phyloP scores from a whole-genome alignment of 2,329 filamentous ascomycete species.

The Botrytis porri region DNA sequence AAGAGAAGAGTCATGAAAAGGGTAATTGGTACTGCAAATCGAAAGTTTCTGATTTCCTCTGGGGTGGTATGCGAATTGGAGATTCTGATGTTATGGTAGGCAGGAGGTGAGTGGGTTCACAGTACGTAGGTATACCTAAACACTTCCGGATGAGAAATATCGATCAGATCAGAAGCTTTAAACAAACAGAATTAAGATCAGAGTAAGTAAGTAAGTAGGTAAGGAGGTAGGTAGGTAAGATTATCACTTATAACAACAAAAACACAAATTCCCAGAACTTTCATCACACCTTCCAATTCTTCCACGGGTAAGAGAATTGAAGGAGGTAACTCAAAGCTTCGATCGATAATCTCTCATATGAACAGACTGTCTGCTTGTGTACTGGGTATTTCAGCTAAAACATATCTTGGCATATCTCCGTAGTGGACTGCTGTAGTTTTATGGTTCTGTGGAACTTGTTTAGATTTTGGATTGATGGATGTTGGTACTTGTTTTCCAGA shows the following conservation, averaged over 20 bases:
- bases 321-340: not conserved
- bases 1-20: not conserved
- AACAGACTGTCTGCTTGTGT: not conserved
- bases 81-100: not conserved
- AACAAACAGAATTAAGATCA: not conserved
- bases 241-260: not conserved
- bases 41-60: not conserved
- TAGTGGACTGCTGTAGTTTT: not conserved
- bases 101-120: not conserved
- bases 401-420: constrained; percentile 6
- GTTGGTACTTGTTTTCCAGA: constrained; percentile 2
- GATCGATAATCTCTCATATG: not conserved
- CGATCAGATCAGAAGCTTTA: not conserved
- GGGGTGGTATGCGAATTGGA: not conserved
- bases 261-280: not conserved
- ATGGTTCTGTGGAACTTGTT: constrained; percentile 3
- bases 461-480: not conserved
- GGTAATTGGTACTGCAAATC: not conserved
- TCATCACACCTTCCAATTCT: constrained; percentile 12
- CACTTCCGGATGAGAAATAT: not conserved
- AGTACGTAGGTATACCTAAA: not conserved
- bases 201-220: not conserved
- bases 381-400: constrained; percentile 5
- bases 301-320: not conserved
- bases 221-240: not conserved